phyloP scores from a whole-genome alignment of 2,329 filamentous ascomycete genomes.

The Dactylellina haptotyla region DNA sequence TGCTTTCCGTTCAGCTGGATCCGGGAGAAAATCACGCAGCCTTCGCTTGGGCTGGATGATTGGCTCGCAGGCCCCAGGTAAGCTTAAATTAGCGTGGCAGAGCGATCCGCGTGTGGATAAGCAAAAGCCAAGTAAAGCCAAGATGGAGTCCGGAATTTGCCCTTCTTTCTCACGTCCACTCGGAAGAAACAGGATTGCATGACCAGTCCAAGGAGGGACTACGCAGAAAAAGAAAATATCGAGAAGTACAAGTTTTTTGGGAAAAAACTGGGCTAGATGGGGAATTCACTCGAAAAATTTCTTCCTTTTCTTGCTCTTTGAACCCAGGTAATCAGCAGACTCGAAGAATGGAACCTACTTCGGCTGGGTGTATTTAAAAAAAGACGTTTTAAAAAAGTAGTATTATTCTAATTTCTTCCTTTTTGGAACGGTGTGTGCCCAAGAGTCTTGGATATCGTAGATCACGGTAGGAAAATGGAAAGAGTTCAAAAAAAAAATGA shows the following conservation, averaged over 20 bases:
- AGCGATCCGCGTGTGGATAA: conserved; percentile 48
- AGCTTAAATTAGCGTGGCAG: conserved; percentile 54
- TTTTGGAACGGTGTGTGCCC: not conserved
- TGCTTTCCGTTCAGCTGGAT: conserved; percentile 26
- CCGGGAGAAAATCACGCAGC: conserved; percentile 52
- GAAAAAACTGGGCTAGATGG: not conserved
- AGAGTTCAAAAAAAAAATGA: not conserved
- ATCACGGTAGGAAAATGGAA: conserved; percentile 3
- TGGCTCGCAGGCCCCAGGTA: conserved; percentile 52
- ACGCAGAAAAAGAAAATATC: too few relatives aligned
- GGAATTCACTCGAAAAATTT: not conserved
- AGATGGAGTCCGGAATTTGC: conserved; percentile 52
- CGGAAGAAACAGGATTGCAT: conserved; percentile 37
- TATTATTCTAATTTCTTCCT: not conserved
- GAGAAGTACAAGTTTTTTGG: too few relatives aligned
- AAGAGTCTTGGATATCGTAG: not conserved
- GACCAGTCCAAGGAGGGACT: too few relatives aligned
- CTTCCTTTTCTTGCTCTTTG: not conserved
- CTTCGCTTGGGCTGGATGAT: conserved; percentile 53
- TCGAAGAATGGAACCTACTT: not conserved
- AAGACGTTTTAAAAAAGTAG: not conserved
- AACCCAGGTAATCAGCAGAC: not conserved
- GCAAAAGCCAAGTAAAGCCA: conserved; percentile 43
- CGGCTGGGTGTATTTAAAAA: not conserved
- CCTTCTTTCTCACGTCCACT: conserved; percentile 17